Evolutionary conservation across 1,284 basidiomycete genomes (phyloP).

Genomic region (Leccinum huronense): DNA sequence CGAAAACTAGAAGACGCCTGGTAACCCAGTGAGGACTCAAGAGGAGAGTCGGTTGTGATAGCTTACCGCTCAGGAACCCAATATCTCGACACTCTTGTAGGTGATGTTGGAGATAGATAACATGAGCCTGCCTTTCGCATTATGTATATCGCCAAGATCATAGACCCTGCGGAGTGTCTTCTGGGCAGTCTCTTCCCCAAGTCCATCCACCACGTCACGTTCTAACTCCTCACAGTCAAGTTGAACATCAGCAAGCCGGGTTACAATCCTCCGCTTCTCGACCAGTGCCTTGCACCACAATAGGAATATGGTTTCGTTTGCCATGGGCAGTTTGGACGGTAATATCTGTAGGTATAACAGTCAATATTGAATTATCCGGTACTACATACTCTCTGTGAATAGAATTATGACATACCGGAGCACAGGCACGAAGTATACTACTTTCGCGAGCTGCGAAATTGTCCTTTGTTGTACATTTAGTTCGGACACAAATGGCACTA

Average conservation of each 20-base stretch:
- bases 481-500: not conserved
- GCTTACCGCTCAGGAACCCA: not conserved
- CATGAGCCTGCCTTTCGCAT: too few species aligned
- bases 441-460: constrained; percentile 1
- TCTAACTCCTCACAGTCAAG: constrained; percentile 9
- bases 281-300: constrained; percentile 1
- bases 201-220: constrained; percentile 1
- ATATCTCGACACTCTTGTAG: not conserved
- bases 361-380: not conserved
- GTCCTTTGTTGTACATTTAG: constrained; percentile 3
- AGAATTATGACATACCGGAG: constrained; percentile 1
- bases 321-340: constrained; percentile 1
- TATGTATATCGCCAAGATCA: too few species aligned
- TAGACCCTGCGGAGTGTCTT: too few species aligned
- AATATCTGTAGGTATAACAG: not conserved
- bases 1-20: too few species aligned
- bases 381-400: too few species aligned
- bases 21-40: too few species aligned
- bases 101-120: too few species aligned
- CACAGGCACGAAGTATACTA: constrained; percentile 4
- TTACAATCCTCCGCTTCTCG: not conserved
- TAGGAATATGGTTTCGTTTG: not conserved
- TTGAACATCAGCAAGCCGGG: constrained; percentile 5
- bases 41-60: not conserved
- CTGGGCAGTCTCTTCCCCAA: constrained; percentile 4